These are phyloP conservation scores for Aspergillus conjunctus DNA, from an alignment of 495 filamentous ascomycete genomes.

Conservation along the genomic window DNA sequence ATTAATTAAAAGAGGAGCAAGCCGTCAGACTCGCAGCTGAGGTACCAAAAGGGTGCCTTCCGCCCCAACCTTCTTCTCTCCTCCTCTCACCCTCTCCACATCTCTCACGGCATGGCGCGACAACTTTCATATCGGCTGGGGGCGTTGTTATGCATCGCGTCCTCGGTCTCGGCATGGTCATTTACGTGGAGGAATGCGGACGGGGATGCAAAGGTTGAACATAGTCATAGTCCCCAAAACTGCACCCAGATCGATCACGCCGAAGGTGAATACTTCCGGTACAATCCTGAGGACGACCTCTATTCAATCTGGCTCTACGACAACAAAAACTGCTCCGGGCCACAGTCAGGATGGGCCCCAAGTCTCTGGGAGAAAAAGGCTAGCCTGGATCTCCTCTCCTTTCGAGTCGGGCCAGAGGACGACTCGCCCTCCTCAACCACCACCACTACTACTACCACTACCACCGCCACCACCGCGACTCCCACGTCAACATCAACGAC, in stretches of 20 bases:
- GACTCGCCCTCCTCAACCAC: too few species aligned
- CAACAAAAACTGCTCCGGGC: constrained; percentile 3
- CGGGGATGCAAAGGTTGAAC: constrained; percentile 3
- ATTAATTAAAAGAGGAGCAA: neutral
- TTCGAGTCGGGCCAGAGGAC: constrained; percentile 1
- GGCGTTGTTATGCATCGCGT: neutral
- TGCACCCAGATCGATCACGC: constrained; percentile 9
- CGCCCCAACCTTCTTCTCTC: neutral
- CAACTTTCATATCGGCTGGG: neutral
- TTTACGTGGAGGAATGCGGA: constrained; percentile 10
- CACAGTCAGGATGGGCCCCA: neutral
- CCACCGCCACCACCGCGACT: neutral
- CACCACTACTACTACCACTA: neutral
- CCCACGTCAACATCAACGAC: neutral
- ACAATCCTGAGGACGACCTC: neutral
- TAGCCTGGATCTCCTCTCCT: constrained; percentile 1
- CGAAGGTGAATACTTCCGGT: constrained; percentile 1
- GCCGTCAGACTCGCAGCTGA: neutral
- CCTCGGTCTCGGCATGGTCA: constrained; percentile 3
- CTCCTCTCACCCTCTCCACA: neutral
- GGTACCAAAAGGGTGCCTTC: neutral
- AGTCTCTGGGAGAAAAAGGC: neutral
- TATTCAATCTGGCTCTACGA: neutral
- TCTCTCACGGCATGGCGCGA: neutral
- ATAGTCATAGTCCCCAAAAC: neutral